Conservation (phyloP, 2,329 filamentous ascomycete species). For the Cercospora beticola region DNA sequence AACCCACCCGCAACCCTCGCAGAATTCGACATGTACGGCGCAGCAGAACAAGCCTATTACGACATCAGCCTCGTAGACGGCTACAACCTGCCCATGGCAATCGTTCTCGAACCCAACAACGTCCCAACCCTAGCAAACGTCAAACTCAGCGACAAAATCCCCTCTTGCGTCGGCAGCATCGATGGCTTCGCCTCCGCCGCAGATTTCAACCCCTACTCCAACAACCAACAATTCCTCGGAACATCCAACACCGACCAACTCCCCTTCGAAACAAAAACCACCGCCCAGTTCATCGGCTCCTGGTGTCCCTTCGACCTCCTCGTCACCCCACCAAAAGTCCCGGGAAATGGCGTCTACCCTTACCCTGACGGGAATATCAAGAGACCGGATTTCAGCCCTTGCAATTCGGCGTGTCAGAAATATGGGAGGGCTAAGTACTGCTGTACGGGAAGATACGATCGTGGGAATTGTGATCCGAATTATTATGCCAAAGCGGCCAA, state of each 20-base stretch:
- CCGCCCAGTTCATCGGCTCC: constrained; percentile 56
- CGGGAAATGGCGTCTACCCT: constrained; percentile 73
- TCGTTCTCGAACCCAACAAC: constrained; percentile 52
- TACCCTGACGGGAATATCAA: constrained; percentile 75
- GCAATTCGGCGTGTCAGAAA: constrained; percentile 72
- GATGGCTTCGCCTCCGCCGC: constrained; percentile 53
- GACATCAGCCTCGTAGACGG: constrained; percentile 84
- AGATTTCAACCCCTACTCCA: constrained; percentile 52
- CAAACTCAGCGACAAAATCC: constrained; percentile 73
- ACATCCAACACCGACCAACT: constrained; percentile 66
- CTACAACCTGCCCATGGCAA: constrained; percentile 73
- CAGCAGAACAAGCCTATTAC: constrained; percentile 70
- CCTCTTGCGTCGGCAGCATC: constrained; percentile 70
- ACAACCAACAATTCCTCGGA: constrained; percentile 56
- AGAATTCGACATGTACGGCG: constrained; percentile 74
- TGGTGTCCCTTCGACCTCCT: constrained; percentile 86
- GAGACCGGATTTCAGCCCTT: constrained; percentile 72
- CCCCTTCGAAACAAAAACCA: constrained; percentile 63
- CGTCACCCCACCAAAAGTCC: constrained; percentile 64
- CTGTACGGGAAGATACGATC: constrained; percentile 69
- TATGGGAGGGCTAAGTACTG: constrained; percentile 68
- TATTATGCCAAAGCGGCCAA: constrained; percentile 71
- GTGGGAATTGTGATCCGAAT: constrained; percentile 64
- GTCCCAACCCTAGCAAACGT: constrained; percentile 62
- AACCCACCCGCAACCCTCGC: constrained; percentile 72